These are phyloP conservation scores for Allium fistulosum DNA, from an alignment of 106 monocot genomes.

Conservation along the genomic window DNA sequence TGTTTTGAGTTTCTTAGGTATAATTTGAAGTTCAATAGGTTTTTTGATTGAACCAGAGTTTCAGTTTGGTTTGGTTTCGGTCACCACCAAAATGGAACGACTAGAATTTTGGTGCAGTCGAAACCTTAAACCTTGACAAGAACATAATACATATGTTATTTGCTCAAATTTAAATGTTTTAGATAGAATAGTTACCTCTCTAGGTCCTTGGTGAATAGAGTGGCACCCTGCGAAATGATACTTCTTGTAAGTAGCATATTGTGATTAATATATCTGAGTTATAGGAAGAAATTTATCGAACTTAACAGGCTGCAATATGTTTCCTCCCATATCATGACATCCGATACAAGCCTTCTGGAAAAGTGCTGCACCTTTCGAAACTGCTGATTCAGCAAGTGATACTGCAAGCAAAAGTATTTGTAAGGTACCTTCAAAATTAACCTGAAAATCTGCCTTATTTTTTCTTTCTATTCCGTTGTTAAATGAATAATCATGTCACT, in stretches of 20 bases:
- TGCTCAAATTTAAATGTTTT: too few species aligned
- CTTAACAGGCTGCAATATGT: constrained; percentile 87
- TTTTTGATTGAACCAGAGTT: too few species aligned
- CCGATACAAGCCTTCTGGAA: constrained; percentile 86
- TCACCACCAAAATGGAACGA: too few species aligned
- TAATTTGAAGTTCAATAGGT: too few species aligned
- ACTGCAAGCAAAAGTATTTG: constrained; percentile 15
- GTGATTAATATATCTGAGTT: neutral
- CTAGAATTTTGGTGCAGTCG: too few species aligned
- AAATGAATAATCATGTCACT: too few species aligned
- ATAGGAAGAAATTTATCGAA: neutral
- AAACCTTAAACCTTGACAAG: too few species aligned
- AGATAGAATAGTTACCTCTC: constrained; percentile 36
- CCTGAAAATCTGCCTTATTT: neutral
- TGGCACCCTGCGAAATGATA: constrained; percentile 54
- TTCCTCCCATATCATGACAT: constrained; percentile 89
- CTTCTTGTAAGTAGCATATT: neutral
- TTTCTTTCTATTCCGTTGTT: neutral
- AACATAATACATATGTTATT: too few species aligned
- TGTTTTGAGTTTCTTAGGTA: too few species aligned
- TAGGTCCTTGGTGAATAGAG: constrained; percentile 77
- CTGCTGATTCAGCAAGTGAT: constrained; percentile 16
- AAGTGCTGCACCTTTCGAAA: constrained; percentile 36
- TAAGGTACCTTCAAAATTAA: neutral
- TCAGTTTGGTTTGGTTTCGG: too few species aligned